Evolutionary conservation across 352 stramenopile species (phyloP), one percentile per base, ranked within the genome.

Genomic region (Phytophthora tubulina): DNA sequence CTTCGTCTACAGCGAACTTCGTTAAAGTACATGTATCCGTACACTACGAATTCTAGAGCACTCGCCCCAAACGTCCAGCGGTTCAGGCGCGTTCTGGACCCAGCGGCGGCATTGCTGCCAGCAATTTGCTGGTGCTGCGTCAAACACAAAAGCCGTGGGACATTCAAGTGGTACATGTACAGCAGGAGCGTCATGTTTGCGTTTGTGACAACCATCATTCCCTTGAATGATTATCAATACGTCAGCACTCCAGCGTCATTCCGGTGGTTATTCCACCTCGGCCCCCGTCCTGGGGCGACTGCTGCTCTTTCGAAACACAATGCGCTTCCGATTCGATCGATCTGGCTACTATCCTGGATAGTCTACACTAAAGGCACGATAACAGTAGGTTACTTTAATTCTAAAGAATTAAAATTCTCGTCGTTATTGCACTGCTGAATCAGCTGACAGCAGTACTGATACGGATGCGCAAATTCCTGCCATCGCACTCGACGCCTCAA

Each of bases 231-330:
- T 72, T 63, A 70, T 60, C 42, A 17, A 6, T 59, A 48, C 44
- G 35, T 64, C 36, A 55, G 39, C 56, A 61, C 2, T 32, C n/a
- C 50, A 36, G 38, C 41, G n/a, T 71, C 66, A 73, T 74, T 66
- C 61, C 67, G 67, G 60, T 74, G 67, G 67, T 74, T 59, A 30
- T 70, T 51, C 42, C 52, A 42, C 36, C 54, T 7, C 1, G 33
- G 6, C 27, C 6, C 15, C 13, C 21, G 21, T 27, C 21, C 21
- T 27, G 21, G 21, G 21, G 21, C 21, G 21, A 27, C 21, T 27
- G 21, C 21, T 27, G 21, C 21, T 27, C 21, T 27, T 27, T 27
- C 21, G 21, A 27, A 27, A 27, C 21, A 27, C 21, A 27, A 27
- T 27, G 21, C 21, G 21, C 21, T 27, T 27, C 21, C 21, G 21